Base-by-base conservation (phyloP, 2,329 filamentous ascomycete genomes). In the Pezicula carpinea region DNA sequence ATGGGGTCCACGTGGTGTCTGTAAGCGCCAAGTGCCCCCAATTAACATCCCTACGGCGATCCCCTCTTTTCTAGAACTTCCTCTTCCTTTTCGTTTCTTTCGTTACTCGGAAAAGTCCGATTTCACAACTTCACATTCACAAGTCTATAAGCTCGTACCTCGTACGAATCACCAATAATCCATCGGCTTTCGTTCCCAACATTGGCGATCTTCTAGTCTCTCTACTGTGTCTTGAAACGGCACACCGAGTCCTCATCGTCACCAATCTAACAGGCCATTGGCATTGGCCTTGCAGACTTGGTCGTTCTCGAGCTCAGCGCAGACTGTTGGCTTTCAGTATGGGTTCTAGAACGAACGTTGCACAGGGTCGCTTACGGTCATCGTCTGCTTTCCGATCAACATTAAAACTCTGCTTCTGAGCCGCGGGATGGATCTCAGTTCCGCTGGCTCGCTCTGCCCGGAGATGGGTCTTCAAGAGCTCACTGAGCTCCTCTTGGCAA, bases 331-430 rank as follows among this genome's bases (percentile, higher is more conserved):
- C 44, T 42, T 36, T 42, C 34, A 45, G 32, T 13, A 43, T 33
- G 8, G 15, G 14, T 39, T 38, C 15, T 2, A n/a, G 3, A 38
- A 36, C 18, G 6, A 18, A 6, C 15, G n/a, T n/a, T n/a, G n/a
- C 10, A 32, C 3, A 26, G n/a, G 14, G 17, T 8, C 17, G 39
- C 52, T 58, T 54, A 61, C 59, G 56, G n/a, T 57, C 51, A 48
- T 62, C 58, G 26, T 62, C 59, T 5, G 47, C 57, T 29, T 53
- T 54, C 10, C 58, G 55, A 29, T 52, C 50, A 6, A 41, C 10
- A 3, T 50, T 54, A 29, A 60, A 49, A 18, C 40, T 51, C 38
- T 56, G 46, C 8, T 39, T 50, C 22, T 48, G 49, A 6, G 55
- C 54, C 35, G 58, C 58, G 2, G 55, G 57, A n/a, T 59, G 39